Conservation (phyloP, 2,329 filamentous ascomycete genomes). For the Fusarium hostae region DNA sequence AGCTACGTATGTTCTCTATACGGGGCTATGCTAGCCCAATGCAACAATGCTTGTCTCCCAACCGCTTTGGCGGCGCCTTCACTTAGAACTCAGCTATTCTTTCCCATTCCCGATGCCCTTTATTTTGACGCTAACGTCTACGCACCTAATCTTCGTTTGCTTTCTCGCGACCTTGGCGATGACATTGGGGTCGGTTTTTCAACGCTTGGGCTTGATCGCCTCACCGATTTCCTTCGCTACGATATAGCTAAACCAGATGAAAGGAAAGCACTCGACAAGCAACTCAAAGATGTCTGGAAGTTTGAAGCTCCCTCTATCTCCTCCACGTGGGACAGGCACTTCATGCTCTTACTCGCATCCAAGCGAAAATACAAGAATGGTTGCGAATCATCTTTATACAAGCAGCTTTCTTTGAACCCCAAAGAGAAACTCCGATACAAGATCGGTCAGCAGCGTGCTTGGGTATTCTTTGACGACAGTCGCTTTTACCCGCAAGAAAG, state of each 20-base stretch:
- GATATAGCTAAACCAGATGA: background rate
- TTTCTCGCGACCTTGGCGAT: background rate
- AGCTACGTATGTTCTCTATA: conserved; percentile 19
- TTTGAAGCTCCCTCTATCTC: background rate
- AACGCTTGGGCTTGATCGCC: background rate
- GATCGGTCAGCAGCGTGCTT: background rate
- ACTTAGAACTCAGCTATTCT: background rate
- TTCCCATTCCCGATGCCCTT: conserved; percentile 11
- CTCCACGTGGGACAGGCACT: background rate
- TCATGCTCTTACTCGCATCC: background rate
- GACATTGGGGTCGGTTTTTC: background rate
- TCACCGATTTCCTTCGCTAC: background rate
- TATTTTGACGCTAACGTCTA: conserved; percentile 2
- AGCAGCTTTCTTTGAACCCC: background rate
- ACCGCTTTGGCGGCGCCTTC: background rate
- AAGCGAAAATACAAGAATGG: background rate
- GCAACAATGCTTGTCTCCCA: background rate
- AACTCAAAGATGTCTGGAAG: background rate
- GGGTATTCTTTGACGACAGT: background rate
- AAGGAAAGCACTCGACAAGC: background rate
- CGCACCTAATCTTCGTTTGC: background rate
- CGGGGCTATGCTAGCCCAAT: conserved; percentile 19
- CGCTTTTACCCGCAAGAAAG: background rate
- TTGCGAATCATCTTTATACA: background rate
- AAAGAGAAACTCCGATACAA: background rate